Percentiles rank a stretch among this genome's conserved stretches.
Conservation (phyloP, 441 rosid genomes). For the Corymbia calophylla region DNA sequence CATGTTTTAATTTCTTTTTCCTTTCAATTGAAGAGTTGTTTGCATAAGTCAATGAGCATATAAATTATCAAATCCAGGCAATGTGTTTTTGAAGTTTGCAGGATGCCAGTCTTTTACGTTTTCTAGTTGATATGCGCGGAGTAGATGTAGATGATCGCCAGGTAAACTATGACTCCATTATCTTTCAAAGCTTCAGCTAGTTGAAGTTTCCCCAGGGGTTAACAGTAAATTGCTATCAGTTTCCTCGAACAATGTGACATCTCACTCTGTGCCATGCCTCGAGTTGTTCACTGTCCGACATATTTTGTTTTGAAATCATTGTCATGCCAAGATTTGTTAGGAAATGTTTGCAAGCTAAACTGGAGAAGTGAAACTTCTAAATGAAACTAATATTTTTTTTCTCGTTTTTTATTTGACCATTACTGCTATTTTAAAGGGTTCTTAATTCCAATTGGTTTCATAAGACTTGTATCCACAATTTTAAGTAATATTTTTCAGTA, state of each 20-base stretch:
- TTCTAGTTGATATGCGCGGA: constrained; percentile 93
- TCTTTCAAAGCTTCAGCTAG: neutral
- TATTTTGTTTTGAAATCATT: neutral
- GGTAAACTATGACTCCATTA: constrained; percentile 28
- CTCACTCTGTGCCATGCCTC: neutral
- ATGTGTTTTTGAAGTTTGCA: constrained; percentile 24
- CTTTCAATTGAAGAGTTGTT: neutral
- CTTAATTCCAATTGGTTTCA: neutral
- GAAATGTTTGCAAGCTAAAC: neutral
- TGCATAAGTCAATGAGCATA: neutral
- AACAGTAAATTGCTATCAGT: neutral
- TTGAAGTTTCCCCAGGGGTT: neutral
- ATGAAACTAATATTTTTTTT: neutral
- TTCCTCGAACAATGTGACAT: neutral
- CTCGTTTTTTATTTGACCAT: neutral
- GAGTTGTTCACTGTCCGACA: neutral
- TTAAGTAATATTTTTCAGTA: neutral
- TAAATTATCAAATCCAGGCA: neutral
- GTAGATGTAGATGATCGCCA: constrained; percentile 81
- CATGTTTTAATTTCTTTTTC: neutral
- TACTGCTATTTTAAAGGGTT: neutral
- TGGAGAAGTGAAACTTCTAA: neutral
- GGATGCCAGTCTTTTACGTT: constrained; percentile 94
- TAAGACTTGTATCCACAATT: neutral
- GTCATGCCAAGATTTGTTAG: neutral